Base-by-base conservation (phyloP, 371 early-diverging fungal genomes). In the Saksenaea vasiformis region DNA sequence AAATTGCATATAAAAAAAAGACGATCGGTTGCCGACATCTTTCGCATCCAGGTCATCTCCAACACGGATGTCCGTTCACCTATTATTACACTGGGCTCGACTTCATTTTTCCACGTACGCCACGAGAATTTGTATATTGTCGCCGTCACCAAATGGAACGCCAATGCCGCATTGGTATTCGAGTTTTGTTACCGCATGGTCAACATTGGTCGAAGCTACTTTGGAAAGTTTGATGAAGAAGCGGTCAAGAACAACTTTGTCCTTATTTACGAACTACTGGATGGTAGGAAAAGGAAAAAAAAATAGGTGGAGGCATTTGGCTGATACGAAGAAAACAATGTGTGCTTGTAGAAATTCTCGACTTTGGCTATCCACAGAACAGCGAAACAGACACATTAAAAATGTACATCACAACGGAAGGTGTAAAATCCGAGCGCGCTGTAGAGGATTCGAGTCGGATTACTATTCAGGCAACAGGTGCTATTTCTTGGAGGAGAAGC, bases 31-130 rank as follows among this genome's bases (percentile, higher is more conserved):
- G 92, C 96, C 3, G 98, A 98, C 65, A 85, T 95, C 47, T 98
- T 98, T 78, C 91, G 98, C 57, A 95, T 98, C 63, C 96, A 97
- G 66, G 96, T 97, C 59, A 94, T 98, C 63, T 93, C 97, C 19
- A 92, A 92, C 62, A 91, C 93, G 14, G 89, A 94, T 55, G 87
- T 93, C 3, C 93, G 91, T 56, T 94, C 95, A 14, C 98, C 98
- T 24, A 91, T 97, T 64, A 92, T 93, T 39, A 95, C 95, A 0
- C 75, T 97, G 24, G 94, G 94, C 44, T 88, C 89, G 34, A 92
- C 91, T 2, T 88, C 93, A 3, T 94, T 94, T 70, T 94, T 91
- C 76, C 95, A 95, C 69, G 90, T 93, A 53, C 90, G 90, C 56
- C 93, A 94, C 76, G 96, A 95, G 61, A 94, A 95, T 71, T 68